Percentiles rank a stretch among this genome's conserved stretches.
These are phyloP conservation scores for Eimeria falciformis DNA, from an alignment of 169 alveolate genomes.

Conservation along the genomic window DNA sequence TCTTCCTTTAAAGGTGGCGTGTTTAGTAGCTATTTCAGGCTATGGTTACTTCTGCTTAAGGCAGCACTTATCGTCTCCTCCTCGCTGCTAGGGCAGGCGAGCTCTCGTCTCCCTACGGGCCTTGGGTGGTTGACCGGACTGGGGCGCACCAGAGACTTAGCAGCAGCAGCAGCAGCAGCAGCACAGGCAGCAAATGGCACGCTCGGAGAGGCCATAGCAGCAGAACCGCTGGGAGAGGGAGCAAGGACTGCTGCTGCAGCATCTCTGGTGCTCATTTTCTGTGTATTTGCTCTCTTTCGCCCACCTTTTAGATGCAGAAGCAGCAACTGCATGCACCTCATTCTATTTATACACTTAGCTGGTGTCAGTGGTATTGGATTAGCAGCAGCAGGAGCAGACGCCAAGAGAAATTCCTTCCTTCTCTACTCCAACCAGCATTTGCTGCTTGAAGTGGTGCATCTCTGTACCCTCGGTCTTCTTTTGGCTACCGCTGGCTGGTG, in stretches of 20 bases:
- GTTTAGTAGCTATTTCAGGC: slow-evolving; percentile 36
- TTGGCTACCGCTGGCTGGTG: neutral
- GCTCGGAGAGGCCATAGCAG: slow-evolving; percentile 7
- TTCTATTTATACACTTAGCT: slow-evolving; percentile 16
- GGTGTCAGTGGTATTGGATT: slow-evolving; percentile 55
- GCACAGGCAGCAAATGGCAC: neutral
- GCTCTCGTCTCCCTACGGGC: neutral
- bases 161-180: neutral
- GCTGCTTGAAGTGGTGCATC: slow-evolving; percentile 45
- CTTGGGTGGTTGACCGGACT: slow-evolving; percentile 49
- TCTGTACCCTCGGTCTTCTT: neutral
- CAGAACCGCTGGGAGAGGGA: slow-evolving; percentile 35
- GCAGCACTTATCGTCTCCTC: slow-evolving; percentile 46
- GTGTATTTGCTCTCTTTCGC: neutral
- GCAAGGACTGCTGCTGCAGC: slow-evolving; percentile 40
- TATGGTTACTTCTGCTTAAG: slow-evolving; percentile 34
- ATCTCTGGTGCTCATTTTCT: neutral
- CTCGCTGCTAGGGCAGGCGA: slow-evolving; percentile 19
- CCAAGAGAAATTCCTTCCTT: slow-evolving; percentile 36
- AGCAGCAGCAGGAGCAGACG: slow-evolving; percentile 55
- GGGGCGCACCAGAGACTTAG: neutral
- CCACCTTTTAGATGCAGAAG: slow-evolving; percentile 48
- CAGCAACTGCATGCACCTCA: slow-evolving; percentile 7
- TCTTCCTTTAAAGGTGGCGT: slow-evolving; percentile 54
- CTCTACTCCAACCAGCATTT: slow-evolving; percentile 57